Conservation (phyloP, 495 filamentous ascomycete genomes). For the Oleoguttula mirabilis region DNA sequence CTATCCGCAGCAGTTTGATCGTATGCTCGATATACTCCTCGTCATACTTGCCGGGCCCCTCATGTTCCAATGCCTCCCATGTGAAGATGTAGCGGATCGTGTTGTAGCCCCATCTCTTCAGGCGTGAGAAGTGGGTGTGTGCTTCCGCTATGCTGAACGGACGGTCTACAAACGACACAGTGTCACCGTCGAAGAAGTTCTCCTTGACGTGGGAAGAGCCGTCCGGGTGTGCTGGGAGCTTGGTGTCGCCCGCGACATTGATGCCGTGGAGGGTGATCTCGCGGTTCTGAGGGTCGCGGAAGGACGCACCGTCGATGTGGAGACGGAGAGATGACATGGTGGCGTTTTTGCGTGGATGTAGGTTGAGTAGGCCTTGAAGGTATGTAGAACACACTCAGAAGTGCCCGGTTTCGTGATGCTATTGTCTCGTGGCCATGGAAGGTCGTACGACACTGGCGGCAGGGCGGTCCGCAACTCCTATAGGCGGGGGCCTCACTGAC, state of each 20-base stretch:
- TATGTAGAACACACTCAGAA: too few relatives aligned
- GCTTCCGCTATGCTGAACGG: conserved; percentile 78
- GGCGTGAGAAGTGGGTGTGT: conserved; percentile 71
- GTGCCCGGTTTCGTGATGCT: too few relatives aligned
- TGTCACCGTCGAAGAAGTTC: conserved; percentile 84
- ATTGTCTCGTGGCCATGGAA: too few relatives aligned
- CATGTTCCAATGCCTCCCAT: conserved; percentile 96
- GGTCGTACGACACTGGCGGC: too few relatives aligned
- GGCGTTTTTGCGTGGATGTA: too few relatives aligned
- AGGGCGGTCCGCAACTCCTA: too few relatives aligned
- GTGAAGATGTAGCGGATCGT: conserved; percentile 93
- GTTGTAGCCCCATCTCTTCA: conserved; percentile 87
- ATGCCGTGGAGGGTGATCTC: conserved; percentile 59
- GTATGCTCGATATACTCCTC: conserved; percentile 89
- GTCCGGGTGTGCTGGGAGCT: conserved; percentile 63
- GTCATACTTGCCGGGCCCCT: conserved; percentile 87
- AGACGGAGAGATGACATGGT: conserved; percentile 39
- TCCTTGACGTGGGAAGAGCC: conserved; percentile 66
- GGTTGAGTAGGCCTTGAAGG: too few relatives aligned
- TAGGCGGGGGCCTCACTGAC: too few relatives aligned
- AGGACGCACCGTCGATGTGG: conserved; percentile 68
- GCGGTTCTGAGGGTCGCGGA: conserved; percentile 57
- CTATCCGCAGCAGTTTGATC: conserved; percentile 66
- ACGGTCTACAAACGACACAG: conserved; percentile 75
- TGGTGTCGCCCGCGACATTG: conserved; percentile 57